Base-by-base conservation (phyloP, 1,284 basidiomycete species). In the Bjerkandera adusta region DNA sequence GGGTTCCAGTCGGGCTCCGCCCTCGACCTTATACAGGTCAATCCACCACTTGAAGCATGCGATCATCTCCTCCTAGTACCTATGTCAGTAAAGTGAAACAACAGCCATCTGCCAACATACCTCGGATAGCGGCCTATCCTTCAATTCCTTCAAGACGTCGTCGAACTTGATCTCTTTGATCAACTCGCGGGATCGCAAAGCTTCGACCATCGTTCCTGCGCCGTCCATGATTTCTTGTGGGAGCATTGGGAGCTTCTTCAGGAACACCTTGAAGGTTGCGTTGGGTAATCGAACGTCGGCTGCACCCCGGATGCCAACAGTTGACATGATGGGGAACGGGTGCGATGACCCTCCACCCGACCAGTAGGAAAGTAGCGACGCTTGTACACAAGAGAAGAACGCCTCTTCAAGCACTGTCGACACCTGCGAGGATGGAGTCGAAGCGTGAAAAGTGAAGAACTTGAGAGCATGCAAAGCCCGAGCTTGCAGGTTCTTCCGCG, bases 41-140 rank as follows among this genome's bases (percentile, higher is more conserved):
- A 87, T 80, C 89, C 94, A 97, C 96, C 96, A 99, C 48, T 82
- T 79, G 53, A 98, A 72, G 64, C 91, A 95, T 3, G 83, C 83
- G 16, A 85, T 65, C 70, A 91, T 86, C 45, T 56, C 44, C 11
- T 15, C 34, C 40, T 50, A 20, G 15, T n/a, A 27, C 13, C 7
- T 21, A n/a, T 18, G n/a, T 38, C 3, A 43, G 30, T 15, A n/a
- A 12, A 4, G 12, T 22, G 3, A 11, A 37, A 12, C 21, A 10
- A 13, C 16, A 16, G 36, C 7, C 11, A 15, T 7, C 27, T 26
- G 27, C 8, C 21, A 12, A 32, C 44, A 18, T 20, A 53, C 54
- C 65, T 98, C 93, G 11, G 73, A 68, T 15, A 99, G 73, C 1
- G 95, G 86, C 11, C 90, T 75, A 2, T 75, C 66, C 12, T 79